Evolutionary conservation across 192 early-diverging fungal genomes (phyloP).

Genomic region (Thamnidium elegans): DNA sequence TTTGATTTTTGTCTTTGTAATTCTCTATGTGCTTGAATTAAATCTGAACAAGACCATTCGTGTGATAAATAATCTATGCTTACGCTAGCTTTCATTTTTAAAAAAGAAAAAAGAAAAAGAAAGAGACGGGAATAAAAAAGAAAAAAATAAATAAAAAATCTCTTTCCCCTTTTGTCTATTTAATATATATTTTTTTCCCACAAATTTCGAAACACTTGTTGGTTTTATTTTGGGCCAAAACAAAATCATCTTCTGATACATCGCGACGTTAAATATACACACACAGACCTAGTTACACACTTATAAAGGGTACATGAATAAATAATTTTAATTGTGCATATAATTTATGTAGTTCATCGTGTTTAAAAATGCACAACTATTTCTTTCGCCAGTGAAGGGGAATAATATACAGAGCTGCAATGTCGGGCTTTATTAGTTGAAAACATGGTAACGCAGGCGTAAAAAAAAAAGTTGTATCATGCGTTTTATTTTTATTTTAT

Average conservation of each 20-base stretch:
- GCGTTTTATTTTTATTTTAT: no score
- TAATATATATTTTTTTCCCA: not conserved
- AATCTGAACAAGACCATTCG: constrained; percentile 23
- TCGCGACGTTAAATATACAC: no score
- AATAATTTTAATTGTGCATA: no score
- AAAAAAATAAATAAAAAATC: not conserved
- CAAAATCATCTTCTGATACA: constrained; percentile 7
- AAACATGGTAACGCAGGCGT: no score
- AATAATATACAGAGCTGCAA: no score
- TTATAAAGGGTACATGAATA: no score
- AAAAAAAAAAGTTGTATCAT: no score
- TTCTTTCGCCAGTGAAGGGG: no score
- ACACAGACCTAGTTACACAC: no score
- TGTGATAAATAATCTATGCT: constrained; percentile 35
- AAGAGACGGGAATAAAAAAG: constrained; percentile 4
- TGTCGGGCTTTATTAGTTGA: no score
- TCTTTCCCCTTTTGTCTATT: not conserved
- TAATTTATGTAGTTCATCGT: no score
- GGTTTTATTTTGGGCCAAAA: constrained; percentile 14
- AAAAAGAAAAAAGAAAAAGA: not conserved
- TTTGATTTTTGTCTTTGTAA: constrained; percentile 13
- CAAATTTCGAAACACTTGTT: constrained; percentile 11
- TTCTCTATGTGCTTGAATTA: constrained; percentile 22
- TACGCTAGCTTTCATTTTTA: constrained; percentile 15
- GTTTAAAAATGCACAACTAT: no score